A percentile compares a stretch with the other conserved stretches of the same genome.
Conservation (phyloP, 768 basidiomycete genomes). For the Suillus paluster region DNA sequence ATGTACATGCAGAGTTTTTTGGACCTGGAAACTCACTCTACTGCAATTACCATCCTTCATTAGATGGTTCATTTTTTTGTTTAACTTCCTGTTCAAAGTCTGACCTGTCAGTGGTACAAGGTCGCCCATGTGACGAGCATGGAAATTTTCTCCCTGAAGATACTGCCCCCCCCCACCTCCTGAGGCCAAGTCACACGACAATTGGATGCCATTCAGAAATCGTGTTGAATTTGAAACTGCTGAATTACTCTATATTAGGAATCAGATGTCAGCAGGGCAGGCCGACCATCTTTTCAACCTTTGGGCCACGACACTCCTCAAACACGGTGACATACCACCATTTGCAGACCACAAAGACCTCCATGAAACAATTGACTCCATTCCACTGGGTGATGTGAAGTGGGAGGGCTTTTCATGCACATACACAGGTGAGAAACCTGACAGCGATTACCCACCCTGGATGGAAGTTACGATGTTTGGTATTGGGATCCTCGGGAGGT, state of each 20-base stretch:
- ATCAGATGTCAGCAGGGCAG: constrained; percentile 26
- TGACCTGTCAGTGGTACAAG: not conserved
- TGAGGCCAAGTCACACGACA: constrained; percentile 10
- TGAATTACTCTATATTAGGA: constrained; percentile 27
- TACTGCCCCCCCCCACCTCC: constrained; percentile 1
- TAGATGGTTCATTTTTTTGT: constrained; percentile 3
- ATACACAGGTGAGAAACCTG: constrained; percentile 22
- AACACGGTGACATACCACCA: constrained; percentile 25
- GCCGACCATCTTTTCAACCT: constrained; percentile 28
- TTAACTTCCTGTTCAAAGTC: not conserved
- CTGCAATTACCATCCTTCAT: constrained; percentile 4
- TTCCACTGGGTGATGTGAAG: constrained; percentile 26
- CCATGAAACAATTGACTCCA: constrained; percentile 29
- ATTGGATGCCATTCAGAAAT: constrained; percentile 33
- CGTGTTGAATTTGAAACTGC: constrained; percentile 35
- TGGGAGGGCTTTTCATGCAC: constrained; percentile 30
- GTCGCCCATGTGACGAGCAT: constrained; percentile 12
- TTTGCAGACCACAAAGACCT: constrained; percentile 27
- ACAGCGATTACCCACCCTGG: constrained; percentile 21
- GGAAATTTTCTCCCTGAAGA: constrained; percentile 7
- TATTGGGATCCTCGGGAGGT: constrained; percentile 23
- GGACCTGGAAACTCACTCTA: constrained; percentile 10
- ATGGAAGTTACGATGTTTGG: constrained; percentile 34
- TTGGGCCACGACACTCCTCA: constrained; percentile 24
- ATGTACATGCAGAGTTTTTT: not conserved